Conservation (phyloP, 164 flowering plant genomes). For the Aristolochia californica region DNA sequence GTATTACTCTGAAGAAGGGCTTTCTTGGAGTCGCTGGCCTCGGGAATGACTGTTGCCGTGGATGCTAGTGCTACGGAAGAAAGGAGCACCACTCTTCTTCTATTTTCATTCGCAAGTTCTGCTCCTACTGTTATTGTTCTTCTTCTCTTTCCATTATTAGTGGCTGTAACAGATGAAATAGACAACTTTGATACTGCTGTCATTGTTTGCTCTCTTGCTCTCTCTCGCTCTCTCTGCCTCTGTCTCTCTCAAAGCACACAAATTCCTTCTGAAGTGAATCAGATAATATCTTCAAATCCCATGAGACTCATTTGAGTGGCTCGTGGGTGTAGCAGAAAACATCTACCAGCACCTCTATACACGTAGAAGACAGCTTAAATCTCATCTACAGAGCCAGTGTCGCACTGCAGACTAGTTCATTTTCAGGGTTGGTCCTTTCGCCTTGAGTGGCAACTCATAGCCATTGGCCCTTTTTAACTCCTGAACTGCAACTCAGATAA, state of each 20-base stretch:
- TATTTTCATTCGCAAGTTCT: background rate
- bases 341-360: background rate
- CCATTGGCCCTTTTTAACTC: background rate
- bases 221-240: background rate
- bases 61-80: background rate
- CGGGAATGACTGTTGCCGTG: constrained; percentile 1
- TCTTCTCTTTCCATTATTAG: background rate
- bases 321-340: background rate
- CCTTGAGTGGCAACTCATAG: background rate
- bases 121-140: background rate
- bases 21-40: constrained; percentile 4
- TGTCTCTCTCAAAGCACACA: too few relatives aligned
- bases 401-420: too few relatives aligned
- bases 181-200: background rate
- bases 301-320: background rate
- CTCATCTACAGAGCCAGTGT: too few relatives aligned
- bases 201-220: background rate
- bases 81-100: background rate
- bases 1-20: constrained; percentile 6
- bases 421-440: too few relatives aligned
- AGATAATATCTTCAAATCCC: background rate
- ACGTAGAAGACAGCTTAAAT: too few relatives aligned
- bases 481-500: background rate
- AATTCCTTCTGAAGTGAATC: background rate
- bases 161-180: background rate